Evolutionary conservation across 331 rosid species (phyloP).

Genomic region (Ulmus americana): DNA sequence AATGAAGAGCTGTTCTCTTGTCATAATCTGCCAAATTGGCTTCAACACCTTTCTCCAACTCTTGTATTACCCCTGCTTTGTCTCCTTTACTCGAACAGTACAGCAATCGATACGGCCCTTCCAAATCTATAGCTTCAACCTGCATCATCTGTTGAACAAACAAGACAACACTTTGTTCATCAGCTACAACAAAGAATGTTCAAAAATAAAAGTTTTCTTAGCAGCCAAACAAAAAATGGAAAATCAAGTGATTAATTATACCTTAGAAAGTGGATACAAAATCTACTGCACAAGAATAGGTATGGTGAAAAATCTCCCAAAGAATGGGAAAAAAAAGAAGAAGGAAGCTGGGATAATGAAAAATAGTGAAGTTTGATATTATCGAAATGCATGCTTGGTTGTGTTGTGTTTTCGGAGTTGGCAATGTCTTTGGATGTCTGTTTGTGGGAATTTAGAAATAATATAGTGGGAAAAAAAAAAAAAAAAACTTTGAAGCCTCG

Average conservation of each 20-base stretch:
- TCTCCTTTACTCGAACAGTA: conserved; percentile 32
- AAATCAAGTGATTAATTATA: background rate
- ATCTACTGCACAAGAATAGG: background rate
- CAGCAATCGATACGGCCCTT: conserved; percentile 23
- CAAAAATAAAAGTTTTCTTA: background rate
- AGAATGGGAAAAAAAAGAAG: background rate
- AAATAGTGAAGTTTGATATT: background rate
- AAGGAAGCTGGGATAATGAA: background rate
- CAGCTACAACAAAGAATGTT: background rate
- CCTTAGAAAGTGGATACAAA: conserved; percentile 7
- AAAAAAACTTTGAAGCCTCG: conserved; percentile 2
- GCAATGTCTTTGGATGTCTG: conserved; percentile 5
- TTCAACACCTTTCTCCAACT: conserved; percentile 25
- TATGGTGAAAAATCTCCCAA: background rate
- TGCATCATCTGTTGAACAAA: conserved; percentile 6
- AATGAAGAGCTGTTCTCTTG: conserved; percentile 33
- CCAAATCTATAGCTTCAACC: background rate
- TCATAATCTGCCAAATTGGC: conserved; percentile 22
- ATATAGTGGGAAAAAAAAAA: background rate
- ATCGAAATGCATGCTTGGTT: background rate
- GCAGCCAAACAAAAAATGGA: background rate
- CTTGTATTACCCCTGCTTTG: conserved; percentile 27
- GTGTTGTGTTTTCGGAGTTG: conserved; percentile 5
- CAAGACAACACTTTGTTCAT: background rate
- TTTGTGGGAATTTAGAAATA: conserved; percentile 5